phyloP scores from a whole-genome alignment of 306 rosid genomes.

The Senna tora region DNA sequence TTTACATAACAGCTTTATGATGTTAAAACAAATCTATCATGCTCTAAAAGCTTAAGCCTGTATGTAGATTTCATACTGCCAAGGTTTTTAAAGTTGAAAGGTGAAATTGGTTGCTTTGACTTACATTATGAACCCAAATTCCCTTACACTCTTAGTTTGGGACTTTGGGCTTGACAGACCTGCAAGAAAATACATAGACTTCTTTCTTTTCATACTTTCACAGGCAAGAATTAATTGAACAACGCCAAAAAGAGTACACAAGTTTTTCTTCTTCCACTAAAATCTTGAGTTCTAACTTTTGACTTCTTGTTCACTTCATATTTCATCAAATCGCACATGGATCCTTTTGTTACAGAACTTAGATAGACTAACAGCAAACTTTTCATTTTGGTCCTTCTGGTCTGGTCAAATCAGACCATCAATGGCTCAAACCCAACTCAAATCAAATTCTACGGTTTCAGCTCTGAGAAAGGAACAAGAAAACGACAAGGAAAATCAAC shows the following conservation, averaged over 20 bases:
- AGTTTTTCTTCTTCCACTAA: background rate
- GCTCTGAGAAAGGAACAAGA: background rate
- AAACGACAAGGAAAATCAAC: background rate
- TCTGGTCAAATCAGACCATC: background rate
- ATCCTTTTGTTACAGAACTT: background rate
- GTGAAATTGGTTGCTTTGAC: constrained; percentile 24
- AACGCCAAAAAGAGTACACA: background rate
- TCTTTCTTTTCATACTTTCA: background rate
- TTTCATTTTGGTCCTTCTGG: background rate
- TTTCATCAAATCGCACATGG: background rate
- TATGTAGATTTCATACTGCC: constrained; percentile 17
- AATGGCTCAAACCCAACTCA: background rate
- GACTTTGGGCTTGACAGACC: constrained; percentile 35
- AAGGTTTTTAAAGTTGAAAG: constrained; percentile 32
- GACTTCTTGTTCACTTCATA: background rate
- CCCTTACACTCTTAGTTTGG: background rate
- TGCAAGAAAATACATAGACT: constrained; percentile 28
- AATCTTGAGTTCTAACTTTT: constrained; percentile 5
- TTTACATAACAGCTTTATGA: background rate
- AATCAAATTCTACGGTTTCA: background rate
- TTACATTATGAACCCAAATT: constrained; percentile 36
- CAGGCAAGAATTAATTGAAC: constrained; percentile 9
- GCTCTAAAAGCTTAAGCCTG: constrained; percentile 22
- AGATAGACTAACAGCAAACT: background rate
- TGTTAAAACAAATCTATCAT: constrained; percentile 12